Evolutionary conservation across 2,329 filamentous ascomycete genomes (phyloP).

Genomic region (Pezicula neosporulosa): DNA sequence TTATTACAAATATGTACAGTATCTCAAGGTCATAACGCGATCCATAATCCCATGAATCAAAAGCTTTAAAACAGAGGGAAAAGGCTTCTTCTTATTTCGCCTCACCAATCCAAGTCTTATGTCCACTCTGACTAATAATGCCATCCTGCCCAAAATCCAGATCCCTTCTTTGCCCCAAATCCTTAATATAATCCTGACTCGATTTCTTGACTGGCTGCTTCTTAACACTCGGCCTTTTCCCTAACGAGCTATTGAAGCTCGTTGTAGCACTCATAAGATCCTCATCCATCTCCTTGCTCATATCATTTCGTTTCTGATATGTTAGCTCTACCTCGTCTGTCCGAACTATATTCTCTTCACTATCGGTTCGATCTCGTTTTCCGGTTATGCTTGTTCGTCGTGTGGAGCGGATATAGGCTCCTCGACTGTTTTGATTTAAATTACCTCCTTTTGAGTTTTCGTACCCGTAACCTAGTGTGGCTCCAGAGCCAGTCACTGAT

Average conservation of each 20-base stretch:
- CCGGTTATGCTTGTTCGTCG: conserved; percentile 5
- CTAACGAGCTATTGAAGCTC: background rate
- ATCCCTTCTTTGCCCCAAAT: background rate
- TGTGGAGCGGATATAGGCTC: conserved; percentile 4
- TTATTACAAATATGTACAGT: too few relatives aligned
- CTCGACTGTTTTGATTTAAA: background rate
- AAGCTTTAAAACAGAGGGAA: too few relatives aligned
- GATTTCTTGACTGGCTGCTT: background rate
- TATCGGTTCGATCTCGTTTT: conserved; percentile 6
- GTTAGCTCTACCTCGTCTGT: conserved; percentile 14
- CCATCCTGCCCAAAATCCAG: background rate
- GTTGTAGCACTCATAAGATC: background rate
- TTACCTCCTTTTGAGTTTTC: background rate
- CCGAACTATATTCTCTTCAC: conserved; percentile 15
- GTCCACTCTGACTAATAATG: background rate
- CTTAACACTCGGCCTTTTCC: background rate
- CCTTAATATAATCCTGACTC: background rate
- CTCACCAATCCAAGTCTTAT: background rate
- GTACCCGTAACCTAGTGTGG: background rate
- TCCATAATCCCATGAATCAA: too few relatives aligned
- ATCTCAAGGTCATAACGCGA: too few relatives aligned
- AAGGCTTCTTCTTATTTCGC: background rate
- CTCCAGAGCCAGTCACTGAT: conserved; percentile 3
- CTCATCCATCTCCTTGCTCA: background rate
- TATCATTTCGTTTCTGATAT: conserved; percentile 3